Evolutionary conservation across 1,284 basidiomycete species (phyloP).

Genomic region (Macrocystidia cucumis): DNA sequence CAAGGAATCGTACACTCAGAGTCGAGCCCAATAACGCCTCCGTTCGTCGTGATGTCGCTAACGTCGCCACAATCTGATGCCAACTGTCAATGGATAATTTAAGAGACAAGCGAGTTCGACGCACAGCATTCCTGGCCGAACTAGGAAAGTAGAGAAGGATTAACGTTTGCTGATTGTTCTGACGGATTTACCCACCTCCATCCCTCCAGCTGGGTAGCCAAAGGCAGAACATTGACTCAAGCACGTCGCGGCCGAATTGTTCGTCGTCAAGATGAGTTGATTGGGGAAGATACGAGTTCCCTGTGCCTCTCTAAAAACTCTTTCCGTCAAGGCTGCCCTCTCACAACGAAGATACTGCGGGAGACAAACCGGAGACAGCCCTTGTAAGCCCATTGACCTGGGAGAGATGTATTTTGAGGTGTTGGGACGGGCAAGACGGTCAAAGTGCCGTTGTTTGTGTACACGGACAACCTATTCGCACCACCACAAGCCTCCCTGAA

Average conservation of each 20-base stretch:
- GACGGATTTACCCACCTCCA: constrained; percentile 35
- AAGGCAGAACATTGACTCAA: constrained; percentile 55
- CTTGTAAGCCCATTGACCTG: constrained; percentile 54
- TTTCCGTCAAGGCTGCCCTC: not conserved
- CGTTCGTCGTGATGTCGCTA: constrained; percentile 37
- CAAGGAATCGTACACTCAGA: constrained; percentile 52
- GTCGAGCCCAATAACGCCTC: constrained; percentile 35
- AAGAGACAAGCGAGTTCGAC: constrained; percentile 13
- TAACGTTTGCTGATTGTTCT: not conserved
- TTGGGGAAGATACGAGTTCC: constrained; percentile 46
- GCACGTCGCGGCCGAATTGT: constrained; percentile 56
- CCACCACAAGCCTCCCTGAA: constrained; percentile 63
- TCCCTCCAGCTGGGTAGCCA: constrained; percentile 58
- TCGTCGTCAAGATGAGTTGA: constrained; percentile 47
- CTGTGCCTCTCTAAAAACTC: constrained; percentile 22
- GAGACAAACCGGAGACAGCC: constrained; percentile 55
- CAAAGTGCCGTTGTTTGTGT: constrained; percentile 43
- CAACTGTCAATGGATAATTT: constrained; percentile 4
- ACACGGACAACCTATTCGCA: constrained; percentile 62
- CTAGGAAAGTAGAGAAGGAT: constrained; percentile 11
- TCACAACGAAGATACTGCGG: too few relatives aligned
- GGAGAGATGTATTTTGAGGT: constrained; percentile 44
- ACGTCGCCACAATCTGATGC: constrained; percentile 60
- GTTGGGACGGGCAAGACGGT: constrained; percentile 52
- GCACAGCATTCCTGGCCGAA: constrained; percentile 56